phyloP scores from a whole-genome alignment of 345 rosid species.

The Angophora floribunda region DNA sequence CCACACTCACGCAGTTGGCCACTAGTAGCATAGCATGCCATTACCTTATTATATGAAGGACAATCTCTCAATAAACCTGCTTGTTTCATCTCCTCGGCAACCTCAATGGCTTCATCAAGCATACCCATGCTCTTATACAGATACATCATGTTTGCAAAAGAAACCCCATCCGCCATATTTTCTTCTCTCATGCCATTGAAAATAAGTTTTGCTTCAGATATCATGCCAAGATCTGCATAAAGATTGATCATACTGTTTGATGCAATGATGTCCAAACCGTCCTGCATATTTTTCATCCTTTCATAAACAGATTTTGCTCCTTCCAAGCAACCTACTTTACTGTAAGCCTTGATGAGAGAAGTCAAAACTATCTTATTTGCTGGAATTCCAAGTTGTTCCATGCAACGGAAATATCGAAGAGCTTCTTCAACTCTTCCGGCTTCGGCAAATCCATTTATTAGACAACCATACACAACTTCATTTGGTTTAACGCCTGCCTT shows the following conservation, averaged over 20 bases:
- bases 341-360: constrained; percentile 74
- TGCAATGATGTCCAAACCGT: constrained; percentile 64
- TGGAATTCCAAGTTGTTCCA: constrained; percentile 51
- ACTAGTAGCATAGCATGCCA: constrained; percentile 61
- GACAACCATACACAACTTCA: constrained; percentile 72
- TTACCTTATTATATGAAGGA: constrained; percentile 56
- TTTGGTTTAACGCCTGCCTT: constrained; percentile 62
- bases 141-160: constrained; percentile 79
- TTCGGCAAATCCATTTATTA: constrained; percentile 85
- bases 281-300: constrained; percentile 53
- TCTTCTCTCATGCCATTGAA: constrained; percentile 43
- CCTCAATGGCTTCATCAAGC: constrained; percentile 74
- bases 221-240: constrained; percentile 71
- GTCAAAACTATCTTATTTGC: constrained; percentile 73
- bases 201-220: constrained; percentile 58
- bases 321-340: constrained; percentile 66
- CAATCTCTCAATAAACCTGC: constrained; percentile 54
- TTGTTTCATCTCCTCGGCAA: constrained; percentile 81
- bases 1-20: constrained; percentile 64
- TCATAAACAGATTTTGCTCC: constrained; percentile 57
- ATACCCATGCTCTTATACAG: constrained; percentile 74
- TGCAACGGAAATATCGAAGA: constrained; percentile 40
- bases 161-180: constrained; percentile 58
- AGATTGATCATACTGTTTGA: constrained; percentile 71
- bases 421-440: constrained; percentile 60